Base-by-base conservation (phyloP, 176 grass and related monocot genomes). In the Tillandsia leiboldiana region DNA sequence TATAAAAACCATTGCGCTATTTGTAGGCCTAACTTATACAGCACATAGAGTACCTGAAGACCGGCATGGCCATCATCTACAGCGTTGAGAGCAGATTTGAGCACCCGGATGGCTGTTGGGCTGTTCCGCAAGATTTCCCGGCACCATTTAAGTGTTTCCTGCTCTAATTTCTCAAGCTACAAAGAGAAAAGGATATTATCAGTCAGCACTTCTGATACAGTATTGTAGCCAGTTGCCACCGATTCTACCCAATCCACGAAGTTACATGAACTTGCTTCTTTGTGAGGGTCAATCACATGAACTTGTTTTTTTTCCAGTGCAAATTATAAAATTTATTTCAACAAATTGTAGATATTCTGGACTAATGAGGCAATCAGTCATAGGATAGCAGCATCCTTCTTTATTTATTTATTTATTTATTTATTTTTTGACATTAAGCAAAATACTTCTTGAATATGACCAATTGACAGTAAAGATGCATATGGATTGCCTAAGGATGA, bases 61-160 rank as follows among this genome's bases (percentile, higher is more conserved):
- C 89, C 86, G 54, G 89, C 86, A 70, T 97, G 93, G 3, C 93
- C 89, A 49, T 97, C 93, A 48, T 97, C 89, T 22, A 75, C 86
- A 20, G 89, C 89, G 76, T 97, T 97, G 47, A 97, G 89, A 7
- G 89, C 82, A 66, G 86, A 87, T 75, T 97, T 97, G 72, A 97
- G 72, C 64, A 97, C 82, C 23, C 89, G 70, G 53, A 97, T 92
- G 12, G 89, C 86, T 64, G 73, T 97, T 65, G 93, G 89, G 48
- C 84, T 97, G 66, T 97, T 97, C 12, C 82, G 75, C 65, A 97
- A 72, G 33, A 97, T 97, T 49, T 90, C 73, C 6, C 93, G 82
- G 72, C 93, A 90, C 93, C 89, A 90, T 79, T 77, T 92, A 51
- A 92, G 77, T 15, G 89, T 90, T 83, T 97, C 89, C 22, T 28